Evolutionary conservation across 2,329 filamentous ascomycete genomes (phyloP).

Genomic region (Neofusicoccum ribis): DNA sequence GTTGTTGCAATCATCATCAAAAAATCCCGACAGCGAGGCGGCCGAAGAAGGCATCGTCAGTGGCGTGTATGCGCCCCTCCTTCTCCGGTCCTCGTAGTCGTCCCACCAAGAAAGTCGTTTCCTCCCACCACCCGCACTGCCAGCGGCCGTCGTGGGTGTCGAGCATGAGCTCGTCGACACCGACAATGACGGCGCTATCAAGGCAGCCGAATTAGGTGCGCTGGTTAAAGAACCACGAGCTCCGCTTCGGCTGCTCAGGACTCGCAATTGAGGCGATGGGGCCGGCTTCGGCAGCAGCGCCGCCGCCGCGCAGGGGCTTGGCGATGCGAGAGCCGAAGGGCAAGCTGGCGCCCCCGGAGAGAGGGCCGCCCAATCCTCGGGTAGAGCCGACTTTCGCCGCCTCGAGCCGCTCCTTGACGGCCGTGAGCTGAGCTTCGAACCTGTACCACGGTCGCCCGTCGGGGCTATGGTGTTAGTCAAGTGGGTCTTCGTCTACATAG

Average conservation of each 20-base stretch:
- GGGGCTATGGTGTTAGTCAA: constrained; percentile 19
- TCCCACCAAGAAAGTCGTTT: constrained; percentile 20
- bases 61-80: constrained; percentile 5
- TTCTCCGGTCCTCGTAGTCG: constrained; percentile 12
- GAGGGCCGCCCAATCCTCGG: constrained; percentile 71
- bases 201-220: constrained; percentile 25
- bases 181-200: neutral
- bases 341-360: constrained; percentile 67
- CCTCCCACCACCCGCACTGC: constrained; percentile 13
- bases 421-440: constrained; percentile 94
- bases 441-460: constrained; percentile 49
- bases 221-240: constrained; percentile 75
- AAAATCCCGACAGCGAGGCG: neutral
- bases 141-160: constrained; percentile 3
- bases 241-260: constrained; percentile 63
- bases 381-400: constrained; percentile 91
- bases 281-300: constrained; percentile 43
- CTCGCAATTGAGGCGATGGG: constrained; percentile 31
- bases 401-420: constrained; percentile 96
- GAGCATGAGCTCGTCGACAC: constrained; percentile 3
- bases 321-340: constrained; percentile 59
- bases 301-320: constrained; percentile 63
- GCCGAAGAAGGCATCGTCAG: constrained; percentile 8
- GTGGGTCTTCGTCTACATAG: constrained; percentile 18
- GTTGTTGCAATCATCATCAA: constrained; percentile 3